phyloP scores from a whole-genome alignment of 192 early-diverging fungal genomes.

The Coemansia sp. region DNA sequence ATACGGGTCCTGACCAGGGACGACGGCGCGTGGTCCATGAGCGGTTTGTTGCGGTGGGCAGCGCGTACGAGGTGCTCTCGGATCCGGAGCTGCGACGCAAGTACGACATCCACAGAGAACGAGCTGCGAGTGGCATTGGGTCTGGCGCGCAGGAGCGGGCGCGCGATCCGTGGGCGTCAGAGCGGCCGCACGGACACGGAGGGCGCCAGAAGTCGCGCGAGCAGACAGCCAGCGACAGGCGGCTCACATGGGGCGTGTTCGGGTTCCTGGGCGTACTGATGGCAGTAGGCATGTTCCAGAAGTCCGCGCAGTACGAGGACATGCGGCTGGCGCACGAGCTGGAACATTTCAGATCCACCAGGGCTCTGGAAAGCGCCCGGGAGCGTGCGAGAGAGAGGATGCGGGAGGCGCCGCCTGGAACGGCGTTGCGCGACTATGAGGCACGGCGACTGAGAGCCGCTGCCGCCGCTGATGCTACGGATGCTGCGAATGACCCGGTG shows the following conservation, averaged over 20 bases:
- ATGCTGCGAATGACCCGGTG: conserved; percentile 1
- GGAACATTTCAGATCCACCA: conserved; percentile 6
- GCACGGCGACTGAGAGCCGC: conserved; percentile 15
- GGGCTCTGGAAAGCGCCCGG: conserved; percentile 19
- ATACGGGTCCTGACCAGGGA: conserved; percentile 4
- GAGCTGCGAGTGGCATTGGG: background rate
- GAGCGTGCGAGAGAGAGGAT: conserved; percentile 34
- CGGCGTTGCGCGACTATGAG: conserved; percentile 28
- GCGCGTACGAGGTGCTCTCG: conserved; percentile 35
- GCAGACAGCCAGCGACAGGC: conserved; percentile 10
- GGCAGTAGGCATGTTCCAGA: conserved; percentile 11
- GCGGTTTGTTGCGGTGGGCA: conserved; percentile 19
- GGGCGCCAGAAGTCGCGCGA: background rate
- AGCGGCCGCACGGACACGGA: conserved; percentile 29
- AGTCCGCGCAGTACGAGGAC: conserved; percentile 14
- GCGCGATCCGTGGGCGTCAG: conserved; percentile 24
- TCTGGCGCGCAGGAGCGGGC: background rate
- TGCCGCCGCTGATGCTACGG: background rate
- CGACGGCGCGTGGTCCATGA: conserved; percentile 18
- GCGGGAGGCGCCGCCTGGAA: conserved; percentile 35
- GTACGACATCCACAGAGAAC: conserved; percentile 16
- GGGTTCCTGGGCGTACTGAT: conserved; percentile 27
- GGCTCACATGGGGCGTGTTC: conserved; percentile 16
- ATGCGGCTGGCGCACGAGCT: conserved; percentile 1
- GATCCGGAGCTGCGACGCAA: conserved; percentile 12